Evolutionary conservation across 1,284 basidiomycete genomes (phyloP), one percentile per base, ranked within the genome.

Genomic region (Phlebopus sp.): DNA sequence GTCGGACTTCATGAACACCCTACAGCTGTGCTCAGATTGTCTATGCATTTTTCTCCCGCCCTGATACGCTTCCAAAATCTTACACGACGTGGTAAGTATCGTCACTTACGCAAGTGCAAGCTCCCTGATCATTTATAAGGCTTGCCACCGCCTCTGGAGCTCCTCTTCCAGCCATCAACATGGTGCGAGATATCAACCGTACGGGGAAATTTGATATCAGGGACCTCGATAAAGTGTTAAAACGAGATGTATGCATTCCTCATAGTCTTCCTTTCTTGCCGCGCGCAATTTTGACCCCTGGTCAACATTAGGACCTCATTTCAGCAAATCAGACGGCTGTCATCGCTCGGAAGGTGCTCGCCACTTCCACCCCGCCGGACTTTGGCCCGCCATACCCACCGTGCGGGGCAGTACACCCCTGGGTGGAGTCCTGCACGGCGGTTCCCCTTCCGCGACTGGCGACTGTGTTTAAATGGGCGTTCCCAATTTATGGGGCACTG

Each of bases 11-110:
- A 13, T 53, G 25, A 53, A 50, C 19, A 38, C 31, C 39, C 37
- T 40, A 21, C n/a, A 86, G 84, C 15, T 96, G 87, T 60, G 87
- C 86, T 8, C 93, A 97, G 68, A 96, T 97, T 63, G 78, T 95
- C 71, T 95, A 92, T 63, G 84, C 79, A 0, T 92, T 87, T 69
- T 73, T 96, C 25, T 66, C 91, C 27, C 75, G 86, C 21, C 92
- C 91, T 7, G 91, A 94, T 51, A 90, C 91, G 0, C 81, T 96
- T 23, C 85, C 90, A 5, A 70, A 72, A 34, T 89, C 87, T 15
- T 96, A 96, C 59, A 75, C 72, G 19, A 69, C 67, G 38, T 95
- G 92, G 91, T 90, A 53, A 38, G 77, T 60, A 15, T 31, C 37
- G 27, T 34, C n/a, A n/a, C 21, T 30, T 8, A 18, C 8, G 25